Evolutionary conservation across 2,329 filamentous ascomycete genomes (phyloP).

Genomic region (Calonectria pseudoreteaudii): DNA sequence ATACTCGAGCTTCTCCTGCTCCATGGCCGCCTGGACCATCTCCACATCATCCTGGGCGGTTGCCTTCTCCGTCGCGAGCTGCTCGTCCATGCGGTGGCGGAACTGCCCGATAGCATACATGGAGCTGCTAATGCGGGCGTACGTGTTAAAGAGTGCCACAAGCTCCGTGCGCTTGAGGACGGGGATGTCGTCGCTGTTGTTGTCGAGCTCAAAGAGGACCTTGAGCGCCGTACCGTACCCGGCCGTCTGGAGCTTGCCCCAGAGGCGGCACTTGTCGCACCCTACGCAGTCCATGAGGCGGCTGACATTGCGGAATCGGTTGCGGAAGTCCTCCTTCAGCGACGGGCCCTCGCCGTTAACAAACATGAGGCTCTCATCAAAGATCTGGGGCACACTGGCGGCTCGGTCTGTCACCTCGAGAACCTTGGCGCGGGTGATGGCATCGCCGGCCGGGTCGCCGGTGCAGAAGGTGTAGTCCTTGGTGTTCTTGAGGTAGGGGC

Average conservation of each 20-base stretch:
- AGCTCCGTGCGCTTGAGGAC: conserved; percentile 88
- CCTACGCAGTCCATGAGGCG: conserved; percentile 98
- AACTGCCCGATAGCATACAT: conserved; percentile 82
- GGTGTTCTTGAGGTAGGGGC: conserved; percentile 74
- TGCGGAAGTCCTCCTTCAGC: conserved; percentile 96
- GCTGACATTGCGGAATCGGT: conserved; percentile 96
- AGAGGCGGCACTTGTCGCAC: conserved; percentile 97
- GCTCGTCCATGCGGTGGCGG: conserved; percentile 62
- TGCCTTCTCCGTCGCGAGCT: conserved; percentile 40
- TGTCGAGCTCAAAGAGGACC: conserved; percentile 93
- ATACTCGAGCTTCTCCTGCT: conserved; percentile 50
- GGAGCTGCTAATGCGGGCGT: conserved; percentile 86
- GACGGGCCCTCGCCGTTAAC: conserved; percentile 79
- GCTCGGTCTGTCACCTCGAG: conserved; percentile 79
- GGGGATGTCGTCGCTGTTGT: conserved; percentile 72
- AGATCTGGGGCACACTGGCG: conserved; percentile 80
- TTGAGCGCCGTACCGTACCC: conserved; percentile 96
- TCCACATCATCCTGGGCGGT: conserved; percentile 46
- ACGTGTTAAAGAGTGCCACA: conserved; percentile 94
- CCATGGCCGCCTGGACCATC: conserved; percentile 45
- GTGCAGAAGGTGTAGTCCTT: conserved; percentile 89
- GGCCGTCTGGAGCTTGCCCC: conserved; percentile 96
- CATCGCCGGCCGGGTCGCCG: conserved; percentile 84
- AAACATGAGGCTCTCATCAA: conserved; percentile 97
- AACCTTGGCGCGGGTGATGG: conserved; percentile 83